Evolutionary conservation across 2,329 filamentous ascomycete species (phyloP), one percentile per base, ranked within the genome.

Genomic region (Xylariales sp.): DNA sequence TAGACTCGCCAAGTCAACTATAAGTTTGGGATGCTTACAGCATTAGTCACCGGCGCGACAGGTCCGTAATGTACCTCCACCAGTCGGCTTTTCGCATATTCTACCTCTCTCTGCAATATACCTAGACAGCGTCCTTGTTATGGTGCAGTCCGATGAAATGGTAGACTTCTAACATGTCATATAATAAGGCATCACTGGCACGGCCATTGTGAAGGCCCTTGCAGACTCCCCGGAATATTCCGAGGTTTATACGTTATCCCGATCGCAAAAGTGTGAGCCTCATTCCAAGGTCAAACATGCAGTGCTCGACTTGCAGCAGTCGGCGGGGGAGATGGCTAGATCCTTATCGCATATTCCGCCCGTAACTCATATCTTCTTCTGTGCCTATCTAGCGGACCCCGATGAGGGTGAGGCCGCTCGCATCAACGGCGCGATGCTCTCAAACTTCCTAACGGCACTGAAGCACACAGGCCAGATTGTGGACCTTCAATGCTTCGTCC

Each of bases 391-490:
- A 12, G 68, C 64, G 7, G 36, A 69, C 23, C 53, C 57, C 2
- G 71, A 74, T 16, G 68, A 73, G 43, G 65, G n/a, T 3, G 65
- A 73, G 53, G 68, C 72, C 5, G 49, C 68, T 6, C 68, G 64
- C 23, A 73, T 77, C 43, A 79, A 79, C 52, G 80, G 82, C 14
- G 76, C 75, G 41, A 82, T 86, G 81, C 78, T 86, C 5, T 72
- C 77, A 49, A 85, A 83, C 73, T 86, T 86, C 74, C 77, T 86
- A 28, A 62, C 75, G 1, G 83, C 83, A 0, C 77, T 87, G 8
- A 78, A 79, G 0, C 78, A 80, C 16, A 83, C 80, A 1, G 81
- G 81, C 0, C 80, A 80, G 3, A 75, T 78, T 43, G 77, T 78
- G 53, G 76, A 78, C 12, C 71, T 86, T 53, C 83, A 85, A 70